A percentile compares a stretch with the other conserved stretches of the same genome.
phyloP scores from a whole-genome alignment of 176 grass and related monocot species.

The Eragrostis curvula region DNA sequence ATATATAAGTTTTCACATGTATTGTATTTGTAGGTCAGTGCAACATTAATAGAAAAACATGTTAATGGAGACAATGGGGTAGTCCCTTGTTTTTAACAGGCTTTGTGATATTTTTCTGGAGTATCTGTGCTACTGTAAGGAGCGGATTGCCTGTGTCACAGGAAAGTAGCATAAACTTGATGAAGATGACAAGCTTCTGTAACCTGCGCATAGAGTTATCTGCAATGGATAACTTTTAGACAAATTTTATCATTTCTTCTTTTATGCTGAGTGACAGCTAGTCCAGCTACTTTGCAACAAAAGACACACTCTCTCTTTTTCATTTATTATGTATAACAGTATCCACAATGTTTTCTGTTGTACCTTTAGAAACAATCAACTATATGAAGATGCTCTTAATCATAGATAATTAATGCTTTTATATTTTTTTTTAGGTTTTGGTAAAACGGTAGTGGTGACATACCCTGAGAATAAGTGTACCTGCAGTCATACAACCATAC shows the following conservation, averaged over 20 bases:
- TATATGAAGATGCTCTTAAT: not conserved
- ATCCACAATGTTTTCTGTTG: not conserved
- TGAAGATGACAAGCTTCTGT: too few relatives aligned
- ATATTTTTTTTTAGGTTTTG: not conserved
- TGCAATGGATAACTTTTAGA: not conserved
- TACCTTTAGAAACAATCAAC: not conserved
- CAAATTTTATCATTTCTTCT: not conserved
- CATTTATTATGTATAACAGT: not conserved
- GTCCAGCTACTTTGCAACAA: not conserved
- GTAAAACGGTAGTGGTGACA: not conserved
- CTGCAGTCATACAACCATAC: not conserved
- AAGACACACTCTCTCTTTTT: not conserved
- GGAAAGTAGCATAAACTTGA: not conserved
- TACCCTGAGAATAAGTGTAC: not conserved
- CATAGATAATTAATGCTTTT: not conserved
- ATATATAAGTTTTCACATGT: not conserved
- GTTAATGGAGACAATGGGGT: not conserved
- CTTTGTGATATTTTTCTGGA: not conserved
- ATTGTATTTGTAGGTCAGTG: not conserved
- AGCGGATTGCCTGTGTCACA: not conserved
- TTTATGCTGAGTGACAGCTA: not conserved
- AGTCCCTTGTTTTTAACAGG: not conserved
- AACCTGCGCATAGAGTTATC: not conserved
- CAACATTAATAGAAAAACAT: not conserved
- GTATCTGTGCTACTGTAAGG: not conserved